Conservation (phyloP, 176 grass and related monocot genomes). For the Triticum timopheevii region DNA sequence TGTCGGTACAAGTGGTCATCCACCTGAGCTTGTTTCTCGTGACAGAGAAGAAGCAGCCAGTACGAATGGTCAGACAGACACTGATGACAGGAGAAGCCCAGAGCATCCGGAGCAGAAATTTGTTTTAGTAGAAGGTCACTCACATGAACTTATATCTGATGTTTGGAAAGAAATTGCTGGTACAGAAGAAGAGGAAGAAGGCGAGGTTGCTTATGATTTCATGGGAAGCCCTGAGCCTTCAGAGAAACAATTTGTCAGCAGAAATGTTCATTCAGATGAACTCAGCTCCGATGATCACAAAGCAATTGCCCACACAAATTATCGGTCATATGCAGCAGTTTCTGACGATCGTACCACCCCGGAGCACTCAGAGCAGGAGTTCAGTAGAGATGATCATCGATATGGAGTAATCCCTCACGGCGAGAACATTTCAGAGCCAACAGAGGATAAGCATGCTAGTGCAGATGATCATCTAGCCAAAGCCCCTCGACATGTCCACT, state of each 20-base stretch:
- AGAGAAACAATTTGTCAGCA: not conserved
- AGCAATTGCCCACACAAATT: constrained; percentile 18
- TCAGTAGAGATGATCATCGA: constrained; percentile 13
- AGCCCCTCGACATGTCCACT: constrained; percentile 25
- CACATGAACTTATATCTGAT: constrained; percentile 30
- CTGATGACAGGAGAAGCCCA: constrained; percentile 12
- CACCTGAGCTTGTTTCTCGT: not conserved
- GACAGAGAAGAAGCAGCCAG: constrained; percentile 7
- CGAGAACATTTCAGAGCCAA: not conserved
- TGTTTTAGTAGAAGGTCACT: not conserved
- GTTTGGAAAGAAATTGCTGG: constrained; percentile 36
- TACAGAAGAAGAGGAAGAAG: constrained; percentile 2
- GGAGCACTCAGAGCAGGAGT: constrained; percentile 25
- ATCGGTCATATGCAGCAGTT: not conserved
- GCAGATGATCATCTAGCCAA: constrained; percentile 11
- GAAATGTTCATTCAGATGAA: not conserved
- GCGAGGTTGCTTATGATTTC: not conserved
- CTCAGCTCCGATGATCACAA: not conserved
- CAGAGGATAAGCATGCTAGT: not conserved
- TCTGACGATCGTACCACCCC: not conserved
- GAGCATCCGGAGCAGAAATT: constrained; percentile 15
- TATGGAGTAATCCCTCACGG: not conserved
- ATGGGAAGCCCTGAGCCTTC: not conserved
- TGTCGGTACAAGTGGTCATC: constrained; percentile 12
- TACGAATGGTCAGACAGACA: constrained; percentile 22